phyloP scores from a whole-genome alignment of 257 asterid species.

The Prunella vulgaris region DNA sequence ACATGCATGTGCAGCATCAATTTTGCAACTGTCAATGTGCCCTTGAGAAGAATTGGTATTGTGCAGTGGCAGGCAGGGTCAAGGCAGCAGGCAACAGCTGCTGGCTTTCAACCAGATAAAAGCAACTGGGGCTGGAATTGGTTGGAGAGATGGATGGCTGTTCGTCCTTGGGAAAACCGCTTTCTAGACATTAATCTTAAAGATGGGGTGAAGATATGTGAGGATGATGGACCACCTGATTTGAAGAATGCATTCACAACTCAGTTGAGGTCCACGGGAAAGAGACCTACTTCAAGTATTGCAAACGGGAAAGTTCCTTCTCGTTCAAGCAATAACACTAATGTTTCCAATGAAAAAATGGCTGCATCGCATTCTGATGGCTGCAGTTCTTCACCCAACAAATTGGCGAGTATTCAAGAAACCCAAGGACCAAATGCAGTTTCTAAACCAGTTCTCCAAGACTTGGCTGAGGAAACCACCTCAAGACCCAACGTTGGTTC shows the following conservation, averaged over 20 bases:
- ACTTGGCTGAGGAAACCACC: constrained; percentile 61
- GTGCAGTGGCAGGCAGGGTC: constrained; percentile 99
- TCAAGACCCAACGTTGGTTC: constrained; percentile 45
- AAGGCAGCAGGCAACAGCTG: constrained; percentile 45
- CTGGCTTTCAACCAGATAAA: constrained; percentile 83
- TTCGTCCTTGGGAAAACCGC: constrained; percentile 99
- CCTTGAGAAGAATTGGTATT: constrained; percentile 19
- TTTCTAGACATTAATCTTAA: constrained; percentile 64
- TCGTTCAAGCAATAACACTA: constrained; percentile 47
- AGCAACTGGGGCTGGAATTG: constrained; percentile 99
- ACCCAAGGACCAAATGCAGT: constrained; percentile 27
- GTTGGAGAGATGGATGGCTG: constrained; percentile 99
- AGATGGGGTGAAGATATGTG: constrained; percentile 54
- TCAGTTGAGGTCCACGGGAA: constrained; percentile 41
- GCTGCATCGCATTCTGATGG: constrained; percentile 62
- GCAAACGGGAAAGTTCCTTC: constrained; percentile 48
- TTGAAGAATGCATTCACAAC: constrained; percentile 38
- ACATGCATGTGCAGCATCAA: too few relatives aligned
- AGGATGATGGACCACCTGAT: constrained; percentile 47
- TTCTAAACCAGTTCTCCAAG: constrained; percentile 65
- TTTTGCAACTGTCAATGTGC: constrained; percentile 3
- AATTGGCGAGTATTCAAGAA: constrained; percentile 48
- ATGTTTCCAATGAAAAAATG: constrained; percentile 45
- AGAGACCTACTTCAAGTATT: constrained; percentile 39
- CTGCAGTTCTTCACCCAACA: constrained; percentile 56